Evolutionary conservation across 2,329 filamentous ascomycete genomes (phyloP), one percentile per base, ranked within the genome.

Genomic region (Hyphodiscus sp.): DNA sequence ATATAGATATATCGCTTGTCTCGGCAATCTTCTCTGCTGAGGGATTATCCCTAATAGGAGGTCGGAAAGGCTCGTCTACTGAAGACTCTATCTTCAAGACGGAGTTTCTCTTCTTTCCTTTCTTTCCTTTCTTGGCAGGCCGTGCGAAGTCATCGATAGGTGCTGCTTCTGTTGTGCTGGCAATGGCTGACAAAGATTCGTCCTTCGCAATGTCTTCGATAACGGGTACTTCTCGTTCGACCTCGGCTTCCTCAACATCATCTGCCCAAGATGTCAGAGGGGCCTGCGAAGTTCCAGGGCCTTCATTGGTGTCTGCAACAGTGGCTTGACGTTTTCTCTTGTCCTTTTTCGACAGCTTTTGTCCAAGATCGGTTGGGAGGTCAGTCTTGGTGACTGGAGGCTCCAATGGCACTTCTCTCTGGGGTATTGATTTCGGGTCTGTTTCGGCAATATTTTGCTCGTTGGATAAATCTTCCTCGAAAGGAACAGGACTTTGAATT

Each of bases 121-220:
- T 74, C 65, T 71, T 74, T 45, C 67, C 70, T 49, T 72, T 71
- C 53, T 70, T 69, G 19, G 60, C 61, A 45, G 64, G 63, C 46
- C 63, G 57, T 13, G 63, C 49, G 47, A 63, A 66, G 33, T 63
- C 59, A 45, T 67, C 61, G 30, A 54, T 51, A 7, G 57, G 54
- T 7, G 56, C 42, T 11, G 58, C 30, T 23, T 63, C 59, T n/a
- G 56, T 59, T 52, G 65, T 58, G 52, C 57, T 57, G 23, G 63
- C 56, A 26, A 67, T 67, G 41, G 64, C 60, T 11, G 64, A 63
- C n/a, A 65, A 49, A n/a, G 63, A 63, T 47, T 64, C 58, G 38
- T 65, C 63, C n/a, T 61, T 57, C 45, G 58, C 64, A 33, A 65
- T 65, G 46, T 60, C 58, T 56, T 65, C 53, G 47, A 64, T 66